A percentile compares a stretch with the other conserved stretches of the same genome.
Evolutionary conservation across 1,284 basidiomycete genomes (phyloP).

Genomic region (Ceratobasidium papillatum): DNA sequence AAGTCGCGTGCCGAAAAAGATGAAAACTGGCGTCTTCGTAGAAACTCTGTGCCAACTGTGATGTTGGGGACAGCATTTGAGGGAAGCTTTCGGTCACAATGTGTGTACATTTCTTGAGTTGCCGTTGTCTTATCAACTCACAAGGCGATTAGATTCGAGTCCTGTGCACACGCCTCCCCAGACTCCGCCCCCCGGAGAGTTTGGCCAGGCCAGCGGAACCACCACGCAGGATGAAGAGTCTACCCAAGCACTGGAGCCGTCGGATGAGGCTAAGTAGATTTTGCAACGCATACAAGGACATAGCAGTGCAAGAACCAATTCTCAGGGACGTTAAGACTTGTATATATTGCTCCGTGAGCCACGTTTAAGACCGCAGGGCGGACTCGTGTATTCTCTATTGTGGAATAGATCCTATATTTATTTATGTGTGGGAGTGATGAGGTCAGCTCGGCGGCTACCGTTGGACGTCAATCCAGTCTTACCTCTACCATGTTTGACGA

Average conservation of each 20-base stretch:
- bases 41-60: slow-evolving; percentile 29
- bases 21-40: slow-evolving; percentile 35
- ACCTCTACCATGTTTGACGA: slow-evolving; percentile 77
- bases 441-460: slow-evolving; percentile 34
- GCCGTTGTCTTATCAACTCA: slow-evolving; percentile 26
- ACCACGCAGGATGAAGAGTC: slow-evolving; percentile 29
- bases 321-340: slow-evolving; percentile 11
- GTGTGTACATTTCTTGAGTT: slow-evolving; percentile 14
- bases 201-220: background rate
- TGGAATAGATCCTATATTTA: slow-evolving; percentile 32
- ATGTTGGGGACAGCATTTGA: slow-evolving; percentile 2
- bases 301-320: background rate
- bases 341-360: slow-evolving; percentile 40
- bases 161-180: slow-evolving; percentile 36
- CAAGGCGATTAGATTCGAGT: slow-evolving; percentile 33
- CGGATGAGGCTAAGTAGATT: slow-evolving; percentile 23
- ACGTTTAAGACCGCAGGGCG: slow-evolving; percentile 36
- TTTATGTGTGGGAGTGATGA: slow-evolving; percentile 30
- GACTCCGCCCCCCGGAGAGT: slow-evolving; percentile 38
- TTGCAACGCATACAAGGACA: slow-evolving; percentile 22
- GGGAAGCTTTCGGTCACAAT: slow-evolving; percentile 20
- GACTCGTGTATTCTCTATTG: slow-evolving; percentile 29
- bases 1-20: slow-evolving; percentile 28
- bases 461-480: background rate
- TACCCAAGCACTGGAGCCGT: slow-evolving; percentile 36